Evolutionary conservation across 345 rosid genomes (phyloP), one percentile per base, ranked within the genome.

Genomic region (Populus nigra): DNA sequence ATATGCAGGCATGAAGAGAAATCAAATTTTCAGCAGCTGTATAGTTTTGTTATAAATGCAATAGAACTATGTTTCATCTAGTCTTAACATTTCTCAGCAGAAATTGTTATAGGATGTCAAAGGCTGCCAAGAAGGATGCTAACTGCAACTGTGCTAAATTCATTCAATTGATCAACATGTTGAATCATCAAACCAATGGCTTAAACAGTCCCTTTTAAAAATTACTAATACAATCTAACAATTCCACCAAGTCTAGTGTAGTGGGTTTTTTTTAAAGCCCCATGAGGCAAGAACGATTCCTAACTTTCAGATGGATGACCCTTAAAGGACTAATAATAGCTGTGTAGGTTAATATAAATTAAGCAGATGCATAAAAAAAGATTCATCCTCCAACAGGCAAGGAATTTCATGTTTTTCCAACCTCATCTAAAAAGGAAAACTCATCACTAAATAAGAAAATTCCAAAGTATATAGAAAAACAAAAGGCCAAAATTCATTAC

Each of bases 1-100:
- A 67, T 77, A 59, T 72, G 70, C 31, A 7, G 16, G 66, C n/a
- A 55, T 59, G 27, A 77, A 35, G 13, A 66, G 15, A 77, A 72
- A 41, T 41, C 45, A 41, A 41, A 55, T 17, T 36, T 50, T 25
- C 55, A 33, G 4, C 16, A 63, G 31, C 20, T 36, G 62, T 53
- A 78, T 41, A 11, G 49, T 47, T 41, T 8, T 70, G 17, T 71
- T 59, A 61, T 59, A 74, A 33, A 41, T 77, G 65, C 33, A 57
- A 33, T 69, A 29, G 8, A 49, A 22, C 66, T 76, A 7, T 43
- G 38, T 41, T 66, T 18, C 38, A 27, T 75, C 49, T 43, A 11
- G 16, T 43, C 15, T 27, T 27, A 57, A 3, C 15, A 13, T 39
- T 50, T 31, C 66, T 57, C 76, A 73, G 49, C 49, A 43, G 49